Conservation (phyloP, 139 green algal genomes). For the Dunaliella primolecta region DNA sequence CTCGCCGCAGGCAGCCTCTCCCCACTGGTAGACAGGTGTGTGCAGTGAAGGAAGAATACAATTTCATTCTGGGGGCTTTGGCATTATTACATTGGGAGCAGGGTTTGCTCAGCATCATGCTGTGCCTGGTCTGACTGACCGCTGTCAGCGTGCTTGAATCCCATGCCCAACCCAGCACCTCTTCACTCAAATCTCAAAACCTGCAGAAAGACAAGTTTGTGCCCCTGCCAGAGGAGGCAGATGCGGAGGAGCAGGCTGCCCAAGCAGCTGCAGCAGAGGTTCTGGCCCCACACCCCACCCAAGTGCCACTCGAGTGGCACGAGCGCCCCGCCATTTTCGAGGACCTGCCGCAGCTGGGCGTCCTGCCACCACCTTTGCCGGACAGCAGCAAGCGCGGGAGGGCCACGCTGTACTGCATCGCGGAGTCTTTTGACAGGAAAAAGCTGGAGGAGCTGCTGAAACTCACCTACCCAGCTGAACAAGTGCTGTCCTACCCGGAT, state of each 20-base stretch:
- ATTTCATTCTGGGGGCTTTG: no score
- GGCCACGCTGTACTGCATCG: constrained; percentile 55
- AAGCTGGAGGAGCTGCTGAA: constrained; percentile 51
- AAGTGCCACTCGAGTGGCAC: not conserved
- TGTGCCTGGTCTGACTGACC: no score
- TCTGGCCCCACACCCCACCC: not conserved
- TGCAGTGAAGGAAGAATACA: no score
- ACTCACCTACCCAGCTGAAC: constrained; percentile 29
- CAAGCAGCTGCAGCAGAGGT: not conserved
- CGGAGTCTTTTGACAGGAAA: constrained; percentile 54
- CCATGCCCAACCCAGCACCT: no score
- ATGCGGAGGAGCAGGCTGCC: constrained; percentile 15
- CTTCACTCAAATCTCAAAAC: no score
- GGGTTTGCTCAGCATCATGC: no score
- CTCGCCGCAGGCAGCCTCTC: not conserved
- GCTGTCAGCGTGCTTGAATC: no score
- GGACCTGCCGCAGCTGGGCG: constrained; percentile 11
- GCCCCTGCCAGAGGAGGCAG: constrained; percentile 34
- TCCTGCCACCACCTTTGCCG: constrained; percentile 4
- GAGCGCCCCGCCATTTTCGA: constrained; percentile 17
- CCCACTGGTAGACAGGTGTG: not conserved
- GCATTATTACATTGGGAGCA: no score
- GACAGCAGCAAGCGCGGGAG: constrained; percentile 6
- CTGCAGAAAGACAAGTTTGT: constrained; percentile 30
- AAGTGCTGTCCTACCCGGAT: constrained; percentile 48